A percentile compares a stretch with the other conserved stretches of the same genome.
These are phyloP conservation scores for Talaromyces borbonicus DNA, from an alignment of 495 filamentous ascomycete genomes.

Conservation along the genomic window DNA sequence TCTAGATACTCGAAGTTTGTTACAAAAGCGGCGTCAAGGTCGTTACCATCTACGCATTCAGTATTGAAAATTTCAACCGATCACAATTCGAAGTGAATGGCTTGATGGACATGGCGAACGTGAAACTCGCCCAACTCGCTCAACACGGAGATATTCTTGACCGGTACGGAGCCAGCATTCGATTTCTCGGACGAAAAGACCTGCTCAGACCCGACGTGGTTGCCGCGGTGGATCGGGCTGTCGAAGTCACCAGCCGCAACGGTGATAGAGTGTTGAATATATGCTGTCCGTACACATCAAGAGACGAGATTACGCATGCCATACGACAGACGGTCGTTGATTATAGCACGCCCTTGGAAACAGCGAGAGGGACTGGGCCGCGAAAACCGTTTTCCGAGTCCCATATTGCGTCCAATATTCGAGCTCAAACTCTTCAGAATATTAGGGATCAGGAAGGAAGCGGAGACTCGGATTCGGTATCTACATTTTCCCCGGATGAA, in stretches of 20 bases:
- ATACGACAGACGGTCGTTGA: conserved; percentile 77
- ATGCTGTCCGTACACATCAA: conserved; percentile 93
- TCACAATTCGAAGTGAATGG: conserved; percentile 97
- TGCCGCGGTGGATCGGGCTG: conserved; percentile 73
- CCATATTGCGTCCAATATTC: conserved; percentile 76
- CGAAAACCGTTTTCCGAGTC: conserved; percentile 73
- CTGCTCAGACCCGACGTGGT: conserved; percentile 78
- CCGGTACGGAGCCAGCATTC: conserved; percentile 78
- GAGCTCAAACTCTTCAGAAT: conserved; percentile 39
- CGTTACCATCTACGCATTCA: conserved; percentile 96
- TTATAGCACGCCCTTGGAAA: conserved; percentile 57
- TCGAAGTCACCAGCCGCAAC: conserved; percentile 74
- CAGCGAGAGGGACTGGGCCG: conserved; percentile 16
- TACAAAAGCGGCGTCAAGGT: conserved; percentile 91
- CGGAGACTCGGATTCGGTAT: conserved; percentile 29
- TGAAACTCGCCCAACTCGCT: conserved; percentile 79
- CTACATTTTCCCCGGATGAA: conserved; percentile 24
- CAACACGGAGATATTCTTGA: conserved; percentile 92
- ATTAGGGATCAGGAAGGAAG: conserved; percentile 26
- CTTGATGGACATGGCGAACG: conserved; percentile 94
- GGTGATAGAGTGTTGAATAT: conserved; percentile 80
- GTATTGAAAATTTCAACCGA: conserved; percentile 97
- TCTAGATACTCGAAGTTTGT: conserved; percentile 87
- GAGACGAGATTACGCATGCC: conserved; percentile 91
- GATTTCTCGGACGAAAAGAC: conserved; percentile 72